Evolutionary conservation across 192 early-diverging fungal species (phyloP), one percentile per base, ranked within the genome.

Genomic region (Entrophospora sp.): DNA sequence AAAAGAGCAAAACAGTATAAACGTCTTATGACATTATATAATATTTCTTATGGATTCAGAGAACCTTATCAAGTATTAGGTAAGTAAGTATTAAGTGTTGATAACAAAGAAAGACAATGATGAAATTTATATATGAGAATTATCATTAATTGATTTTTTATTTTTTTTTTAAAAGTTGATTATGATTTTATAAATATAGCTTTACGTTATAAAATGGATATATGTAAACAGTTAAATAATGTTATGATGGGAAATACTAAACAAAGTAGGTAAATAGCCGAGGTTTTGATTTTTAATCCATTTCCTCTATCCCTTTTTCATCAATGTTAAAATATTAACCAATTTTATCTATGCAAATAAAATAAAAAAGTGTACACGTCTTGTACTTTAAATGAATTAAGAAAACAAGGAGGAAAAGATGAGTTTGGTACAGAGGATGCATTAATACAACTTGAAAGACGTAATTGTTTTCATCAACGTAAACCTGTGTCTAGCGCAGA

Each of bases 61-160:
- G 86, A 87, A 60, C 96, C 96, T n/a, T 98, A 89, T 77, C 96
- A 96, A 71, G 72, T 96, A 12, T 34, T 91, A 53, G 69, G 89
- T 91, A 81, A 55, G 74, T 8, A 24, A 3, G 27, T 38, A 40
- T 56, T 27, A 37, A 63, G n/a, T n/a, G n/a, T n/a, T n/a, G 35
- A 6, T 25, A 10, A n/a, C 16, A 27, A 36, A 20, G 25, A 16
- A 16, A 28, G 16, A 30, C 16, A 38, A 65, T n/a, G 10, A 46
- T 42, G 24, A 42, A 46, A 46, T 30, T 42, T n/a, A n/a, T n/a
- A n/a, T n/a, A n/a, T n/a, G n/a, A n/a, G n/a, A n/a, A n/a, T n/a
- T n/a, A n/a, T n/a, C 37, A 38, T 34, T 22, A 31, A 70, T 32
- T 49, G 35, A 43, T 55, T 46, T 52, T 16, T 45, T 67, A 36